Evolutionary conservation across 495 filamentous ascomycete genomes (phyloP), one percentile per base, ranked within the genome.

Genomic region (Lentithecium fluviatile): DNA sequence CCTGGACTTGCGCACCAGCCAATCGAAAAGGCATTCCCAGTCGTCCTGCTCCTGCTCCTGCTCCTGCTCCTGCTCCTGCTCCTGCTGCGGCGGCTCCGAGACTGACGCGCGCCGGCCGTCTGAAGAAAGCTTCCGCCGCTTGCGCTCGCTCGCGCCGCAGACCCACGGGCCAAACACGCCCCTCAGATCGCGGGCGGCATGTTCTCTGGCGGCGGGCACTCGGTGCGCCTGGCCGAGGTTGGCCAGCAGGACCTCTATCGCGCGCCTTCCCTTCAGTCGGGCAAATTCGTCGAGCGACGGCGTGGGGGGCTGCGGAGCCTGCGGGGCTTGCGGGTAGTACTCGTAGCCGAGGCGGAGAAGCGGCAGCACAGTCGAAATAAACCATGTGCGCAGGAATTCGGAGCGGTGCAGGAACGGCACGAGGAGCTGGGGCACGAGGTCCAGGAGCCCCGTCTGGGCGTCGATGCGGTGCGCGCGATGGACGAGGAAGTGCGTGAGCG

Each of bases 111-210:
- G 21, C 20, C 59, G 26, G 53, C 64, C 43, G 20, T 40, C 46
- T 19, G 49, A 43, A 45, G 76, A 71, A 45, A 83, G 71, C 66
- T 79, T 83, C 50, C 82, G 75, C 51, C 80, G 68, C 69, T 85
- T 86, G 69, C 85, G 83, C 49, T 82, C 79, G 50, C 70, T 82
- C 56, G 84, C 80, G 36, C 86, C 88, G 68, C 87, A 87, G 51
- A 93, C 80, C 91, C 91, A 96, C 13, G 91, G 88, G 0, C 87
- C 88, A 60, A 94, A 78, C 8, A 96, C 66, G 2, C 88, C 86
- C 48, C 83, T 83, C 56, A 96, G 58, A 66, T 96, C 92, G 62
- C 85, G 82, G 34, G 71, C 73, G 15, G 69, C 72, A 15, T 80
- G 67, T 21, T 77, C 66, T 45, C 75, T 76, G 20, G 17, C 56